Evolutionary conservation across 495 filamentous ascomycete genomes (phyloP).

Genomic region (Acidiella bohemica): DNA sequence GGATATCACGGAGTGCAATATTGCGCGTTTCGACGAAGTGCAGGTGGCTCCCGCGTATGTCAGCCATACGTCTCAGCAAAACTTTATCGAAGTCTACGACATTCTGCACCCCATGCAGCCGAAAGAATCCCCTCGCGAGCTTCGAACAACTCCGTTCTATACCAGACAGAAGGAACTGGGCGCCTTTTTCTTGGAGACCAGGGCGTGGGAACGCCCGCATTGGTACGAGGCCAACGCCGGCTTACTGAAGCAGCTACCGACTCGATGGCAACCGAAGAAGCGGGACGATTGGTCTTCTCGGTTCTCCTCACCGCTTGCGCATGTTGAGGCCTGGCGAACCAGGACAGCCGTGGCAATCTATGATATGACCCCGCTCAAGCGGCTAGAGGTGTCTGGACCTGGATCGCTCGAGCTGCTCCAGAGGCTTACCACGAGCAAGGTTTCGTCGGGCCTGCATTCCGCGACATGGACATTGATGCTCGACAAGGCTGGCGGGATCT

Average conservation of each 20-base stretch:
- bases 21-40: constrained; percentile 38
- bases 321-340: constrained; percentile 41
- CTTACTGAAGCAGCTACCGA: constrained; percentile 31
- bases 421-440: constrained; percentile 33
- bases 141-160: constrained; percentile 37
- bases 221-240: constrained; percentile 38
- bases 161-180: constrained; percentile 34
- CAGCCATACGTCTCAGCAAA: constrained; percentile 36
- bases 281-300: constrained; percentile 36
- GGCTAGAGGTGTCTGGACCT: constrained; percentile 36
- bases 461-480: constrained; percentile 37
- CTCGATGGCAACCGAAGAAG: constrained; percentile 32
- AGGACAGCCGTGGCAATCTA: constrained; percentile 41
- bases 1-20: constrained; percentile 37
- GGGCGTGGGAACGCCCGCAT: constrained; percentile 39
- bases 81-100: constrained; percentile 41
- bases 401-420: constrained; percentile 35
- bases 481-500: constrained; percentile 31
- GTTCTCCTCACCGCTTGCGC: constrained; percentile 37
- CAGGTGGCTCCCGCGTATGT: constrained; percentile 35
- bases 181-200: constrained; percentile 36
- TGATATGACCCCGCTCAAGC: constrained; percentile 40
- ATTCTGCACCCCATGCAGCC: constrained; percentile 39
- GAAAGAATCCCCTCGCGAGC: constrained; percentile 34
- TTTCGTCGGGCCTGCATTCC: constrained; percentile 27